phyloP scores from a whole-genome alignment of 2,329 filamentous ascomycete species.

The Pyricularia grisea region DNA sequence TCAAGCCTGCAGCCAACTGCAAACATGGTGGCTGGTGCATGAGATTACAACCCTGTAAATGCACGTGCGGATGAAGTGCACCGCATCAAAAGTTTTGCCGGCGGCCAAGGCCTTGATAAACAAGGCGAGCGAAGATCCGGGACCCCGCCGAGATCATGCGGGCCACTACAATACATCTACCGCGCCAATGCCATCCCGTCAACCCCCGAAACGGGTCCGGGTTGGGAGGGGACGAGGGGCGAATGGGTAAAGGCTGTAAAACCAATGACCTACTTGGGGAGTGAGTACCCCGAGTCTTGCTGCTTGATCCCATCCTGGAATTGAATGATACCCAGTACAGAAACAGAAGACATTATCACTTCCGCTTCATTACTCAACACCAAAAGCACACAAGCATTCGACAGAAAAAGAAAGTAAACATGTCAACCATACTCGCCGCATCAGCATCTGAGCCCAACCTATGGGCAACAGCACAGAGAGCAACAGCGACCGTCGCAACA shows the following conservation, averaged over 20 bases:
- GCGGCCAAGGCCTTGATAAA: background rate
- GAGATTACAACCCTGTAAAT: background rate
- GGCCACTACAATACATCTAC: background rate
- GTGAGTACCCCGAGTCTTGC: background rate
- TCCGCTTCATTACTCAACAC: background rate
- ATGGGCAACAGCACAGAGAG: background rate
- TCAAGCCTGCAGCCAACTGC: background rate
- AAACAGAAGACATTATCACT: background rate
- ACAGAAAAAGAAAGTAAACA: background rate
- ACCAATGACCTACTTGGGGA: background rate
- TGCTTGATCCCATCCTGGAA: background rate
- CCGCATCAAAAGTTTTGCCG: background rate
- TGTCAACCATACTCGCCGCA: constrained; percentile 6
- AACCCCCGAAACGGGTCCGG: background rate
- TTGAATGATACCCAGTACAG: background rate
- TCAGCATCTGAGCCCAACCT: constrained; percentile 3
- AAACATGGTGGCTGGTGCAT: background rate
- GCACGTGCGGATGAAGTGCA: background rate
- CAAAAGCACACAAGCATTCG: background rate
- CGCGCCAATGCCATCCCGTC: background rate
- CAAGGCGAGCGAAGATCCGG: background rate
- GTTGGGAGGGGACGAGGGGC: background rate
- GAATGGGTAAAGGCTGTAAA: background rate
- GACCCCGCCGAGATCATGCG: background rate
- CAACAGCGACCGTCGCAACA: background rate